Base-by-base conservation (phyloP, 352 stramenopile genomes). In the Pythium oligandrum region DNA sequence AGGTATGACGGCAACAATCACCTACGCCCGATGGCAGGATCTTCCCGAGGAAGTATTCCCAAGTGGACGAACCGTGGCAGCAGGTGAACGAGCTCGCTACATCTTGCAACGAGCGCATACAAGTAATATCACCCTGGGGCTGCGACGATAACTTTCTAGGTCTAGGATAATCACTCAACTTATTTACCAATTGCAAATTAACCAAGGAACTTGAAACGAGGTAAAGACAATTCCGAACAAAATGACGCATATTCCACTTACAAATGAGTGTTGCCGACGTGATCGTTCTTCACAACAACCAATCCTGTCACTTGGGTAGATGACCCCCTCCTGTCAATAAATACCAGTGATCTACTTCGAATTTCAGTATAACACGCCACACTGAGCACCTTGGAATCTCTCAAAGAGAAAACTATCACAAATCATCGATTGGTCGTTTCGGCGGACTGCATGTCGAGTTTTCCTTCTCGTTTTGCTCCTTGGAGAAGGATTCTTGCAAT, bases 101-200 rank as follows among this genome's bases (percentile, higher is more conserved):
- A 91, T 93, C 57, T 59, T 95, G 52, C 86, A 70, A 57, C 73
- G 79, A 53, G 82, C 76, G 7, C 84, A 94, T 54, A 75, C 70
- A 32, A 59, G 74, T 12, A 75, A 94, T 53, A 59, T 91, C 31
- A 69, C 78, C 1, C 46, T 74, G 40, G 75, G 75, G 7, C 65
- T 78, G 31, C 66, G 67, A 52, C 70, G 65, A 49, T 88, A 66
- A 74, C 10, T 7, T 11, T 26, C 17, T 26, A 26, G 17, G 17
- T 26, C 17, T 26, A 26, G 17, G 17, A 26, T 26, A 26, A 26
- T 26, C 17, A 26, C 17, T 26, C 17, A 26, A 26, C 17, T 26
- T 26, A 26, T 26, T 26, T 26, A 26, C 17, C 17, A 26, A 26
- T 26, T 26, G 17, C 17, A 26, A 26, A 26, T 26, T 26, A 26